These are phyloP conservation scores for Boletus sp. DNA, from an alignment of 768 basidiomycete genomes.

Conservation along the genomic window DNA sequence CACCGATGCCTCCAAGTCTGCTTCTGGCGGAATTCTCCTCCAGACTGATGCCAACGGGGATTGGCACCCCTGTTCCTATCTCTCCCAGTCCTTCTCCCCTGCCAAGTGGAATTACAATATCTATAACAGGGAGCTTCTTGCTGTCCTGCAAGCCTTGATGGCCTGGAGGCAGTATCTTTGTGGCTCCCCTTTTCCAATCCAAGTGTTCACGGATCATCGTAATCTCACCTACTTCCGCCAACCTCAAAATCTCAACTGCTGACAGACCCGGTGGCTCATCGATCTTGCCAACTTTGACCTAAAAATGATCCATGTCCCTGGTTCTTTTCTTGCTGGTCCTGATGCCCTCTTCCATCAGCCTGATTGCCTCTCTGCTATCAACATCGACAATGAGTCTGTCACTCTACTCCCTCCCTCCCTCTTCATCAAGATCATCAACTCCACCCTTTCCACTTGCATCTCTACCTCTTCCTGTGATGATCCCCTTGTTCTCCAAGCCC, in stretches of 20 bases:
- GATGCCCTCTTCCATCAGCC: accelerated
- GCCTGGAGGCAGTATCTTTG: accelerated
- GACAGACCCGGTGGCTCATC: neutral
- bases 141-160: neutral
- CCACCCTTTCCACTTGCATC: accelerated
- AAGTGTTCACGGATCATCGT: neutral
- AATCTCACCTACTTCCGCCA: neutral
- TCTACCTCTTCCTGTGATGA: accelerated
- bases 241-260: neutral
- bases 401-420: too few species aligned
- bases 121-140: neutral
- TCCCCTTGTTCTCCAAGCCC: neutral
- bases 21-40: accelerated
- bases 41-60: neutral
- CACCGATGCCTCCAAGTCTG: neutral
- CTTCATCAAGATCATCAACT: neutral
- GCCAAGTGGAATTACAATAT: neutral
- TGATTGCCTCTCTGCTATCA: accelerated
- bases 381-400: neutral
- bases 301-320: neutral
- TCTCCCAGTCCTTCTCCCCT: neutral
- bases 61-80: neutral
- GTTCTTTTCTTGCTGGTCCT: accelerated
- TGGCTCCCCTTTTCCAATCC: accelerated
- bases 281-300: neutral